Base-by-base conservation (phyloP, 805 yeast species). In the Ogataea thermomethanolica region DNA sequence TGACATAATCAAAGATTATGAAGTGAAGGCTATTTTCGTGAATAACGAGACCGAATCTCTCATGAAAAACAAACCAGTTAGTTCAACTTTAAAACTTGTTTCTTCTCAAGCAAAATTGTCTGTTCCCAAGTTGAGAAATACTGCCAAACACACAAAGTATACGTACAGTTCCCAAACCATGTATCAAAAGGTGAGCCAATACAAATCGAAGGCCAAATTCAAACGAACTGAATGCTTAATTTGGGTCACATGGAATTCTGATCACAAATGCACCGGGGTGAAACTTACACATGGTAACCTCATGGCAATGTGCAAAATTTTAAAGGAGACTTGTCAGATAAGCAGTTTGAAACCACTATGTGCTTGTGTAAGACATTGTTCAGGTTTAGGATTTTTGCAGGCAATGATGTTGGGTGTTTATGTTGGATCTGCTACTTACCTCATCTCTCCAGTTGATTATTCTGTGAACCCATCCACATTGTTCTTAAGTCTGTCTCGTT, bases 281-380 rank as follows among this genome's bases (percentile, higher is more conserved):
- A 66, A 67, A 13, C 61, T 76, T 46, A 78, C 77, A 17, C 93
- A 85, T 57, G 65, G 71, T 29, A 74, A 77, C 35, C 66, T 93
- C 9, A 62, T 90, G 50, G 82, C 87, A 2, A 74, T 86, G 60
- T 89, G 97, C 62, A 88, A 90, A 54, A 84, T 86, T 14, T 74
- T 88, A 55, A 91, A 93, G 52, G 97, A 91, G 57, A 91, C 98
- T 0, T 86, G 96, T 55, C 91, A 87, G 45, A 70, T 93, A 64
- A 73, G 81, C 10, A 74, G 84, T 28, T 72, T 75, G 25, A 76
- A 78, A 29, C 82, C 96, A 0, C 69, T 93, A 6, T 70, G 91
- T 29, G 95, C 96, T 0, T 81, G 96, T 60, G 95, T 87, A 7
- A 77, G 95, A 31, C 91, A 90, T 50, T 77, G 87, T 1, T 64